A percentile compares a stretch with the other conserved stretches of the same genome.
Conservation (phyloP, 2,329 filamentous ascomycete genomes). For the Penicillium decumbens region DNA sequence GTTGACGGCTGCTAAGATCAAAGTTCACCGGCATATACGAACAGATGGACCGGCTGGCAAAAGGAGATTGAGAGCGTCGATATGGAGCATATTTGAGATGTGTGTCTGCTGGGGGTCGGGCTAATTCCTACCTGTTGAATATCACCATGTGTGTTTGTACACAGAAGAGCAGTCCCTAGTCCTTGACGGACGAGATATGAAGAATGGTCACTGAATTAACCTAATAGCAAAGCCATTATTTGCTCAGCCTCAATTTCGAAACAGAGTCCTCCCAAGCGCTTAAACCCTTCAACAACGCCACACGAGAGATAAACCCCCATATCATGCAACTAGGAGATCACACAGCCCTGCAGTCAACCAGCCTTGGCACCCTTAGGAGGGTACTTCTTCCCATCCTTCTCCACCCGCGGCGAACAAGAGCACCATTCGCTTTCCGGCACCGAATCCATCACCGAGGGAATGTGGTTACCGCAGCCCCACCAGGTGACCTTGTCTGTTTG, state of each 20-base stretch:
- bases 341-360: conserved; percentile 36
- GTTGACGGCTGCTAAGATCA: conserved; percentile 7
- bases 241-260: background rate
- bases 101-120: background rate
- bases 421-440: conserved; percentile 59
- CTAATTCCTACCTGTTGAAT: no score
- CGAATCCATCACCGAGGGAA: conserved; percentile 58
- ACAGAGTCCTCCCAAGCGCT: background rate
- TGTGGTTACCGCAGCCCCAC: conserved; percentile 62
- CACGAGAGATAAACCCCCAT: background rate
- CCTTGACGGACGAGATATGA: background rate
- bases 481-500: conserved; percentile 55
- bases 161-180: background rate
- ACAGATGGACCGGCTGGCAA: background rate
- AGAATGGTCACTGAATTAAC: background rate
- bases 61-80: conserved; percentile 5
- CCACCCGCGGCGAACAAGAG: conserved; percentile 60
- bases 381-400: conserved; percentile 58
- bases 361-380: conserved; percentile 56
- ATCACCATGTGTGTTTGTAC: background rate
- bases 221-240: background rate
- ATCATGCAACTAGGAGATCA: conserved; percentile 10
- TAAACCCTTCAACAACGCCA: background rate
- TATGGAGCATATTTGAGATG: conserved; percentile 6
- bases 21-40: conserved; percentile 7